Evolutionary conservation across 106 monocot species (phyloP), one percentile per base, ranked within the genome.

Genomic region (Iris macrosiphon): DNA sequence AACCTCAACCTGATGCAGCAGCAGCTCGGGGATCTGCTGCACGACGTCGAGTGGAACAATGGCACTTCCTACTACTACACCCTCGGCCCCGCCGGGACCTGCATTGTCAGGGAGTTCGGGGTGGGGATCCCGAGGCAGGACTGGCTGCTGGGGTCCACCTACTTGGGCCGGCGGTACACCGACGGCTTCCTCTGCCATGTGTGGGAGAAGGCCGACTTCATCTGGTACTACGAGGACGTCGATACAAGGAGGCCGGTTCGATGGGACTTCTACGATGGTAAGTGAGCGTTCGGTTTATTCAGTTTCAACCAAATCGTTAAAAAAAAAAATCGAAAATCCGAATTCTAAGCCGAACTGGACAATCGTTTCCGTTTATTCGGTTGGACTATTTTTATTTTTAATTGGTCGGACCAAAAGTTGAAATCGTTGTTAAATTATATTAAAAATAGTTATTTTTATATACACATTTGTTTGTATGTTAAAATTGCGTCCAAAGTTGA

Each of bases 11-110:
- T 74, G 31, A 40, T 67, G 7, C 78, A 71, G 67, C n/a, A 59
- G 17, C 83, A 84, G 63, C 78, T 84, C 17, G 66, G 71, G 47
- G 52, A 35, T 8, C 44, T 62, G 26, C 51, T 78, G 14, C 49
- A 84, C 74, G 78, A 84, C 61, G 67, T 84, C 9, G 79, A 84
- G 63, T 84, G 84, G 79, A 51, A 63, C 59, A 84, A 84, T 37
- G 78, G 78, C 43, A 84, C 82, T 18, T 76, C 82, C 59, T 82
- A 60, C 68, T 49, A 68, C 68, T 82, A 54, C 77, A 68, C 74
- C 19, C 45, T 49, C 37, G 74, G 60, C 2, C 24, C 43, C 31
- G 29, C 7, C 5, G 38, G 38, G 4, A 41, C 32, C 24, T 82
- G 82, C 69, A 59, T 38, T 11, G 59, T 40, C 10, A 15, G 3